Evolutionary conservation across 1,284 basidiomycete species (phyloP).

Genomic region (Mycosarcoma maydis): DNA sequence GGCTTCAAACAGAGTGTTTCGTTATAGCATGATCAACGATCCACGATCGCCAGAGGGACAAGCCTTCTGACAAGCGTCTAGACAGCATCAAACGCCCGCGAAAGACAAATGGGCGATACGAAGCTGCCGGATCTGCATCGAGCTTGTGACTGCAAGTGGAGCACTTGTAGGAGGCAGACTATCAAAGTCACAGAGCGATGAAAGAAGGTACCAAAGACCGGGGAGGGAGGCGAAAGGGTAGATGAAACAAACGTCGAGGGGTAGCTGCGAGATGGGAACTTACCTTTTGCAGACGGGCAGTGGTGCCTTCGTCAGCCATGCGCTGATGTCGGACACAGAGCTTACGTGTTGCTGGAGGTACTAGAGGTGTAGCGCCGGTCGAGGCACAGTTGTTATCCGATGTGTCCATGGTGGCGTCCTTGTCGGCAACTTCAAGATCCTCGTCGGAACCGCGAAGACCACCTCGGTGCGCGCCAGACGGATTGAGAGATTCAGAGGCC

Average conservation of each 20-base stretch:
- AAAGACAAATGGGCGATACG: slow-evolving; percentile 14
- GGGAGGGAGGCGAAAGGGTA: too few relatives aligned
- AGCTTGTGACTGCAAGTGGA: neutral
- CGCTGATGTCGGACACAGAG: slow-evolving; percentile 91
- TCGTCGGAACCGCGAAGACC: slow-evolving; percentile 49
- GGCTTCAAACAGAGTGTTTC: slow-evolving; percentile 64
- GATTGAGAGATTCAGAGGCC: slow-evolving; percentile 20
- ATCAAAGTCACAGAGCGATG: slow-evolving; percentile 4
- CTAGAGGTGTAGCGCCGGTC: slow-evolving; percentile 35
- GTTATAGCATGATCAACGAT: slow-evolving; percentile 37
- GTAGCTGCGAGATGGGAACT: slow-evolving; percentile 56
- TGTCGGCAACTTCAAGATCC: slow-evolving; percentile 25
- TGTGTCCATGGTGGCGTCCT: slow-evolving; percentile 19
- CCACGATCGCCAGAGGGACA: slow-evolving; percentile 12
- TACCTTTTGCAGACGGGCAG: slow-evolving; percentile 90
- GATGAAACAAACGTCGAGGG: neutral
- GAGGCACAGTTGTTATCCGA: slow-evolving; percentile 10
- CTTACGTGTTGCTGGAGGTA: slow-evolving; percentile 69
- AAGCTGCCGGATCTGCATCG: slow-evolving; percentile 40
- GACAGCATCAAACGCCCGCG: slow-evolving; percentile 30
- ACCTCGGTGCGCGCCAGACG: slow-evolving; percentile 42
- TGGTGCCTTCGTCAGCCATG: slow-evolving; percentile 96
- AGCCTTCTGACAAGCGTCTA: slow-evolving; percentile 9
- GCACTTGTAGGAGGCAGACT: neutral
- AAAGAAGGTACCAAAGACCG: too few relatives aligned